Evolutionary conservation across 345 rosid species (phyloP).

Genomic region (Euclidium syriacum): DNA sequence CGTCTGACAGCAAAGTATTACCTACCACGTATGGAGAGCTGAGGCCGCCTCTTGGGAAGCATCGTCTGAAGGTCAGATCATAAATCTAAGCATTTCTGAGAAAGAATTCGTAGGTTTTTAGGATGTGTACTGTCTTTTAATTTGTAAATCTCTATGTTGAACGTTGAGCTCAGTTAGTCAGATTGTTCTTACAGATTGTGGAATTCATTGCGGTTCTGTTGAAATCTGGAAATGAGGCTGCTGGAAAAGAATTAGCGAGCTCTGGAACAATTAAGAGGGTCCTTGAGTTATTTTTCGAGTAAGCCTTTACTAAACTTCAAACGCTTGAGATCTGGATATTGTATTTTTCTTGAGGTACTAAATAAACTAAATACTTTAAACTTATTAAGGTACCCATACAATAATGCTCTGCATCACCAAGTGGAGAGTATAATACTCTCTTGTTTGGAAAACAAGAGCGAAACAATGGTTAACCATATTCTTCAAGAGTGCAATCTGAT

Average conservation of each 20-base stretch:
- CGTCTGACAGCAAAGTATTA: conserved; percentile 76
- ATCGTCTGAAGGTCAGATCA: conserved; percentile 77
- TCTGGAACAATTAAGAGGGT: conserved; percentile 74
- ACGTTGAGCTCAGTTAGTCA: neutral
- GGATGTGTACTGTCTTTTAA: neutral
- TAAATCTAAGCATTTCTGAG: neutral
- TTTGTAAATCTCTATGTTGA: neutral
- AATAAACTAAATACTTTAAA: conserved; percentile 4
- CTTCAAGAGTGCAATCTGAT: conserved; percentile 77
- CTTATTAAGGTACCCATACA: conserved; percentile 82
- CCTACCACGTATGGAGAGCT: conserved; percentile 91
- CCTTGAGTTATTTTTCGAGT: conserved; percentile 85
- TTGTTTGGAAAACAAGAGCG: conserved; percentile 77
- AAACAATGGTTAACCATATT: conserved; percentile 58
- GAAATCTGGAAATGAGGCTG: conserved; percentile 75
- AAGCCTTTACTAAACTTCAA: conserved; percentile 29
- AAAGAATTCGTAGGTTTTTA: neutral
- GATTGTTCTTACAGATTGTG: conserved; percentile 55
- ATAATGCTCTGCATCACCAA: conserved; percentile 94
- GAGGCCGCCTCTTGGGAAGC: conserved; percentile 97
- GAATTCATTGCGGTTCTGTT: conserved; percentile 94
- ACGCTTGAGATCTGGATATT: neutral
- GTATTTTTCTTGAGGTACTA: neutral
- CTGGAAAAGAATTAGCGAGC: conserved; percentile 68
- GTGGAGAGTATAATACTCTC: conserved; percentile 82